Percentiles rank a stretch among this genome's conserved stretches.
These are phyloP conservation scores for Flaveria ramosissima DNA, from an alignment of 129 eudicot genomes.

Conservation along the genomic window DNA sequence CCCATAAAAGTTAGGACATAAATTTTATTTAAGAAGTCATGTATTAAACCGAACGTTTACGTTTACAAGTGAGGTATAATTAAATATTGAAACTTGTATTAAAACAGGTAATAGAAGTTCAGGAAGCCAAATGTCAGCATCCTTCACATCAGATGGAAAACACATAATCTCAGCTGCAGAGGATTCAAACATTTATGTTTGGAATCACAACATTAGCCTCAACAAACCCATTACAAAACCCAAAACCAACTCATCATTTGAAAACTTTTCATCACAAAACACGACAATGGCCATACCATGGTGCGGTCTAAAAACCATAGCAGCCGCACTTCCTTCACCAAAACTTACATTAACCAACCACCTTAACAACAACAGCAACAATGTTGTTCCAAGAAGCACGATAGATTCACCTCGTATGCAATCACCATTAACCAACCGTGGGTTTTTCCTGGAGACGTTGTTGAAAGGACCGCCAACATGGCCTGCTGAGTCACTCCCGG, in stretches of 20 bases:
- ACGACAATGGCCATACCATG: conserved; percentile 79
- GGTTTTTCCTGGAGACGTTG: conserved; percentile 56
- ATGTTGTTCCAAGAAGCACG: conserved; percentile 30
- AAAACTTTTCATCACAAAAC: conserved; percentile 55
- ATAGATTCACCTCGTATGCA: conserved; percentile 44
- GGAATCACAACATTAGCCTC: conserved; percentile 54
- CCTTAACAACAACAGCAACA: not conserved
- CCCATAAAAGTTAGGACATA: too few relatives aligned
- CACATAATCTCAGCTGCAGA: conserved; percentile 71
- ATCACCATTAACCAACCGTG: conserved; percentile 51
- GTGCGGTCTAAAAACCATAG: conserved; percentile 60
- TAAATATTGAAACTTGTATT: not conserved
- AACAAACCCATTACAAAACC: conserved; percentile 41
- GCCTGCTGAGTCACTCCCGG: conserved; percentile 69
- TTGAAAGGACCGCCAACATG: conserved; percentile 61
- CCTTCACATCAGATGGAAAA: conserved; percentile 82
- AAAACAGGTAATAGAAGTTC: conserved; percentile 55
- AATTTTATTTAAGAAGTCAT: not conserved
- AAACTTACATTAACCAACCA: conserved; percentile 15
- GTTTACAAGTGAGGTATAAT: not conserved
- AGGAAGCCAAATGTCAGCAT: conserved; percentile 64
- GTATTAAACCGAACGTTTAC: not conserved
- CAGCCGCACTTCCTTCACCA: conserved; percentile 44
- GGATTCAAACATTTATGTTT: conserved; percentile 69
- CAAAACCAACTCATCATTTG: conserved; percentile 52